Conservation (phyloP, 1,284 basidiomycete species). For the Ceratobasidium sp. region DNA sequence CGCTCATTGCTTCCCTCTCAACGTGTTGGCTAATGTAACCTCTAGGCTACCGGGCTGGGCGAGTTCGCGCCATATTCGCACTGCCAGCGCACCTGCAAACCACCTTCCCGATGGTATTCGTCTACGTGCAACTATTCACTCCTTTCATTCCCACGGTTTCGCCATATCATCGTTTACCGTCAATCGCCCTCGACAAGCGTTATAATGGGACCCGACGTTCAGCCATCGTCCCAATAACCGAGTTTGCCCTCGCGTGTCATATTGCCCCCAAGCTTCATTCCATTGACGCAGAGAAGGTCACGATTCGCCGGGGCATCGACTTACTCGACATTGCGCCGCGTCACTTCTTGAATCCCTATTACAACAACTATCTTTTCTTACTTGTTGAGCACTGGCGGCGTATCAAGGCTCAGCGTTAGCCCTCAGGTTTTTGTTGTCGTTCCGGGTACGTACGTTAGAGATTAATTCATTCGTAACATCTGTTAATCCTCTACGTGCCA, state of each 20-base stretch:
- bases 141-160: not conserved
- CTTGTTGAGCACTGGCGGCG: not conserved
- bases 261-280: not conserved
- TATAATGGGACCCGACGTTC: not conserved
- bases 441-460: not conserved
- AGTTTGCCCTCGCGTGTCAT: not conserved
- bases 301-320: not conserved
- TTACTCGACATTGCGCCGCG: not conserved
- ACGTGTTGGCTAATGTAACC: too few species aligned
- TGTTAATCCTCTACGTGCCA: not conserved
- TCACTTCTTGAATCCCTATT: not conserved
- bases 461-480: too few species aligned
- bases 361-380: not conserved
- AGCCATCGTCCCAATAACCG: not conserved
- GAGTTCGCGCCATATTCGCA: not conserved
- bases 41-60: not conserved
- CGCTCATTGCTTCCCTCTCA: too few species aligned
- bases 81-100: not conserved
- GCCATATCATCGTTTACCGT: not conserved
- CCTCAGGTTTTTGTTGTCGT: too few species aligned
- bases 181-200: not conserved
- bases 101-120: not conserved
- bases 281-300: too few species aligned
- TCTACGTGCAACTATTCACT: not conserved
- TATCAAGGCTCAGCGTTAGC: too few species aligned